A percentile compares a stretch with the other conserved stretches of the same genome.
phyloP scores from a whole-genome alignment of 2,329 filamentous ascomycete genomes.

The Hysterium pulicare region DNA sequence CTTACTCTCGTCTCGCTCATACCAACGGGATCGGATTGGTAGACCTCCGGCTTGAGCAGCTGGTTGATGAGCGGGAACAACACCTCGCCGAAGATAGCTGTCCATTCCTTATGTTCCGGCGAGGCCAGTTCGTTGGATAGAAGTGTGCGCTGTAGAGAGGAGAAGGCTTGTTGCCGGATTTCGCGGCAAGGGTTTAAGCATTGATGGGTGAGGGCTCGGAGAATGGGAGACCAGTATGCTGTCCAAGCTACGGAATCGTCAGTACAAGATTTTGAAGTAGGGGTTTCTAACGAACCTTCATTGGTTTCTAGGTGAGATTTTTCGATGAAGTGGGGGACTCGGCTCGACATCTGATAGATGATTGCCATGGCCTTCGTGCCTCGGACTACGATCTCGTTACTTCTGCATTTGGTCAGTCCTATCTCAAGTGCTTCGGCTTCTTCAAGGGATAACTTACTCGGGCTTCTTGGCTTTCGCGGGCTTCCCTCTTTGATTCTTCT shows the following conservation, averaged over 20 bases:
- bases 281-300: conserved; percentile 58
- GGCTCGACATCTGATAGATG: conserved; percentile 75
- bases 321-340: conserved; percentile 82
- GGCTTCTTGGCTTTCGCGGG: conserved; percentile 51
- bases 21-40: conserved; percentile 81
- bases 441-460: conserved; percentile 45
- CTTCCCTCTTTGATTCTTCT: conserved; percentile 50
- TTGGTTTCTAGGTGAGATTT: conserved; percentile 87
- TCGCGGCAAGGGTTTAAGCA: conserved; percentile 94
- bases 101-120: conserved; percentile 87
- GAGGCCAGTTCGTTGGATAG: conserved; percentile 80
- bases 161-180: conserved; percentile 83
- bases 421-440: background rate
- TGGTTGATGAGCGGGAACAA: conserved; percentile 86
- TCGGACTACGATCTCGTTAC: conserved; percentile 69
- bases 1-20: conserved; percentile 96
- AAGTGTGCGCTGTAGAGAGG: conserved; percentile 78
- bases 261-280: conserved; percentile 5
- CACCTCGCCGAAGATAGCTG: conserved; percentile 88
- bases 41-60: conserved; percentile 90
- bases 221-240: conserved; percentile 95
- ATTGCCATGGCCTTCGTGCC: conserved; percentile 78
- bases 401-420: no score
- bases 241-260: conserved; percentile 70
- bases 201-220: conserved; percentile 81